Conservation (phyloP, 2,329 filamentous ascomycete species). For the Hymenoscyphus infarciens region DNA sequence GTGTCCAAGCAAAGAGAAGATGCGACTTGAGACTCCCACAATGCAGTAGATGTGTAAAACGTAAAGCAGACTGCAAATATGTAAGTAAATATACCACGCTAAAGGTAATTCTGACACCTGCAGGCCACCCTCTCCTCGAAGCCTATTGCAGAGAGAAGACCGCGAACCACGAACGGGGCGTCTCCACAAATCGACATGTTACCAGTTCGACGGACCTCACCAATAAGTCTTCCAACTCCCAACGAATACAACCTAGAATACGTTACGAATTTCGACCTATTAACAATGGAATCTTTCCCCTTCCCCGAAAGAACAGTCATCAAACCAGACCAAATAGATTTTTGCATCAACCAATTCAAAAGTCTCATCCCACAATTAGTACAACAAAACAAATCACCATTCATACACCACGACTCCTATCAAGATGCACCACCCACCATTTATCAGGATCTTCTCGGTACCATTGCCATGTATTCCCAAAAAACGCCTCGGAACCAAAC, state of each 20-base stretch:
- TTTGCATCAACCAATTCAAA: conserved; percentile 18
- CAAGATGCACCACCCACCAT: conserved; percentile 10
- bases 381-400: conserved; percentile 18
- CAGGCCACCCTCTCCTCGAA: background rate
- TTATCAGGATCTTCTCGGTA: conserved; percentile 22
- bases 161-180: background rate
- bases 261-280: background rate
- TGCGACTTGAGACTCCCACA: conserved; percentile 26
- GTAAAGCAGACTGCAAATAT: conserved; percentile 22
- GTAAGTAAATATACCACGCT: conserved; percentile 13
- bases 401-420: conserved; percentile 24
- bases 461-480: conserved; percentile 21
- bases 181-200: conserved; percentile 6
- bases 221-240: background rate
- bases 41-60: conserved; percentile 23
- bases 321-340: conserved; percentile 13
- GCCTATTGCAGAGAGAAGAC: background rate
- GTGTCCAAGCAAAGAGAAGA: conserved; percentile 28
- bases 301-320: conserved; percentile 9
- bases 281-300: conserved; percentile 10
- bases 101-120: background rate
- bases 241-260: background rate
- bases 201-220: background rate
- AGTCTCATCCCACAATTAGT: conserved; percentile 14
- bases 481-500: conserved; percentile 14